These are phyloP conservation scores for Blastomyces parvus DNA, from an alignment of 2,329 filamentous ascomycete genomes.

Conservation along the genomic window DNA sequence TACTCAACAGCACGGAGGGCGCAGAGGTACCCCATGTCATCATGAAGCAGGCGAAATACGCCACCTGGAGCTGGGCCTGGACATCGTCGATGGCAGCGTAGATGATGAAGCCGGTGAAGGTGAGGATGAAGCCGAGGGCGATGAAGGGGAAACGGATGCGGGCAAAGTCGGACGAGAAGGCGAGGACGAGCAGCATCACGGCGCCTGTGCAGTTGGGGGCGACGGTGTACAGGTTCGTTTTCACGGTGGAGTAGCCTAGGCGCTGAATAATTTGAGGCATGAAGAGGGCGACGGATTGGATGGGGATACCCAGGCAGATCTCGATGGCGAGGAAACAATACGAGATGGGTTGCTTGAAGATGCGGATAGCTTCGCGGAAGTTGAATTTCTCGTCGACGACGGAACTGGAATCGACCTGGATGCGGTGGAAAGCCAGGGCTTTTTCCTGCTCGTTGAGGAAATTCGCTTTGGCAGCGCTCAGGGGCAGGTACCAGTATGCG, in stretches of 20 bases:
- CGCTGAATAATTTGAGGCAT: constrained; percentile 49
- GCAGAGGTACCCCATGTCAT: constrained; percentile 73
- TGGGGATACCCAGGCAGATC: constrained; percentile 50
- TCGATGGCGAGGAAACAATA: constrained; percentile 49
- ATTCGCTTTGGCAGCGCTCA: constrained; percentile 51
- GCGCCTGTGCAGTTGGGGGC: constrained; percentile 69
- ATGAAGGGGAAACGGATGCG: constrained; percentile 66
- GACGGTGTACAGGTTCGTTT: constrained; percentile 73
- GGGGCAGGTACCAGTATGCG: constrained; percentile 60
- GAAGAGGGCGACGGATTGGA: constrained; percentile 50
- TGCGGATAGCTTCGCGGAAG: constrained; percentile 42
- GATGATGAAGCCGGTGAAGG: constrained; percentile 69
- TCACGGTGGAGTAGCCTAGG: constrained; percentile 46
- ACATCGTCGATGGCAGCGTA: constrained; percentile 62
- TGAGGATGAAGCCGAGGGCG: constrained; percentile 61
- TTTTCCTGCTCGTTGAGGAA: constrained; percentile 61
- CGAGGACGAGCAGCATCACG: constrained; percentile 60
- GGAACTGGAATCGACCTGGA: constrained; percentile 64
- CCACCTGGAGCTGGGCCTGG: constrained; percentile 46
- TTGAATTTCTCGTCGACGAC: constrained; percentile 49
- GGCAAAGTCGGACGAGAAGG: constrained; percentile 58
- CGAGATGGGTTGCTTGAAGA: constrained; percentile 46
- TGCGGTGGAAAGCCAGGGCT: constrained; percentile 59
- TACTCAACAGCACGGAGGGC: constrained; percentile 58
- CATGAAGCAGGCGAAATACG: constrained; percentile 71